phyloP scores from a whole-genome alignment of 306 rosid species.

The Dalbergia oliveri region DNA sequence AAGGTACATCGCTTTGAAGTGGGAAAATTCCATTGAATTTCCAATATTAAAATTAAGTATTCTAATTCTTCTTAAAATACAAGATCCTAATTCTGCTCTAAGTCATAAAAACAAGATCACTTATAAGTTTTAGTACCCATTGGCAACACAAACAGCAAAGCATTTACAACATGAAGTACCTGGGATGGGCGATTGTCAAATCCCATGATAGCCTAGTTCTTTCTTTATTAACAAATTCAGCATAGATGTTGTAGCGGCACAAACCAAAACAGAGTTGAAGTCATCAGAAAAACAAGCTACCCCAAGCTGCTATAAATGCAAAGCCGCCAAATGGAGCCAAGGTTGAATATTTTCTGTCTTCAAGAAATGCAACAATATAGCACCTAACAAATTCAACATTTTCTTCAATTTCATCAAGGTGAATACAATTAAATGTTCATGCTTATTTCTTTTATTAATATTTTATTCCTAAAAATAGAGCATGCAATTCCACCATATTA shows the following conservation, averaged over 20 bases:
- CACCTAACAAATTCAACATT: conserved; percentile 63
- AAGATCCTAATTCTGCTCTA: too few species aligned
- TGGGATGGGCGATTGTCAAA: not conserved
- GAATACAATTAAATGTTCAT: not conserved
- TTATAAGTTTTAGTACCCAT: not conserved
- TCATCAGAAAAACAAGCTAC: conserved; percentile 77
- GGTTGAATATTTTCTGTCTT: conserved; percentile 77
- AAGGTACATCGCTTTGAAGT: too few species aligned
- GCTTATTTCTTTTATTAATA: not conserved
- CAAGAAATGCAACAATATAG: conserved; percentile 79
- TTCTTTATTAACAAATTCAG: conserved; percentile 16
- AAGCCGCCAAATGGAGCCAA: conserved; percentile 94
- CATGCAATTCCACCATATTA: not conserved
- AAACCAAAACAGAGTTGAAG: not conserved
- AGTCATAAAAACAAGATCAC: too few species aligned
- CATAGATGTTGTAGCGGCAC: conserved; percentile 26
- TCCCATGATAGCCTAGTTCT: not conserved
- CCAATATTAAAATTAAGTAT: too few species aligned
- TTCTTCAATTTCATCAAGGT: conserved; percentile 27
- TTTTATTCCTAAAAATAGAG: conserved; percentile 16
- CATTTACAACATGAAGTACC: conserved; percentile 14
- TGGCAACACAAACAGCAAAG: conserved; percentile 4
- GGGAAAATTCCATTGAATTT: too few species aligned
- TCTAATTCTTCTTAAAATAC: too few species aligned
- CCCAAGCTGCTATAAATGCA: conserved; percentile 97